These are phyloP conservation scores for Wickerhamiella australiensis DNA, from an alignment of 805 yeast species.

Conservation along the genomic window DNA sequence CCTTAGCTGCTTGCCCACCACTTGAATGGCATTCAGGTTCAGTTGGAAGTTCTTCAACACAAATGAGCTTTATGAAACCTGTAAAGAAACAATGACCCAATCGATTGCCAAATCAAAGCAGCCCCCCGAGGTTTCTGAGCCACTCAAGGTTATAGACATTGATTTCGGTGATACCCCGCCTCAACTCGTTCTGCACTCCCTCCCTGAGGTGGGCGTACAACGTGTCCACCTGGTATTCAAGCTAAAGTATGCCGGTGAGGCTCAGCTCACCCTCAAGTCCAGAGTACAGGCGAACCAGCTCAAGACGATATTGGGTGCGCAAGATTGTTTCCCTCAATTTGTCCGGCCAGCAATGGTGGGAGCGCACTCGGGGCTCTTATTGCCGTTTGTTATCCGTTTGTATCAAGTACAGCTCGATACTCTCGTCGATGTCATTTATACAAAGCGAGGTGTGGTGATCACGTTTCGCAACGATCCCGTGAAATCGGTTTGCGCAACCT, in stretches of 20 bases:
- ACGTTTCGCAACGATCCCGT: slow-evolving; percentile 26
- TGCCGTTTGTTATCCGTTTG: slow-evolving; percentile 25
- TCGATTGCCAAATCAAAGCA: slow-evolving; percentile 26
- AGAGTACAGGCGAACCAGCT: slow-evolving; percentile 68
- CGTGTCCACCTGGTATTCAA: slow-evolving; percentile 51
- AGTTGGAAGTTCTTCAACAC: slow-evolving; percentile 69
- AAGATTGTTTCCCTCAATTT: slow-evolving; percentile 17
- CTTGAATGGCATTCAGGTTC: slow-evolving; percentile 39
- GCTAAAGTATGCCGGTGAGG: slow-evolving; percentile 63
- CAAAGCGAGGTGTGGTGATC: slow-evolving; percentile 25
- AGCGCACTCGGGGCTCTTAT: slow-evolving; percentile 21
- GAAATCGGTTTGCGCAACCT: slow-evolving; percentile 21
- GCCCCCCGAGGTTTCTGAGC: slow-evolving; percentile 27
- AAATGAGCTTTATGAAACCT: slow-evolving; percentile 47
- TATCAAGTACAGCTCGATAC: slow-evolving; percentile 23
- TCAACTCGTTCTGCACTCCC: slow-evolving; percentile 55
- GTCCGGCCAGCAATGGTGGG: slow-evolving; percentile 22
- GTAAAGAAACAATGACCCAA: slow-evolving; percentile 31
- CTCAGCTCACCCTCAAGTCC: slow-evolving; percentile 55
- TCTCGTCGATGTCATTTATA: slow-evolving; percentile 26
- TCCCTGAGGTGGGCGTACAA: slow-evolving; percentile 40
- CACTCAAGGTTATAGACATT: slow-evolving; percentile 52
- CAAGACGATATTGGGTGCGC: slow-evolving; percentile 29
- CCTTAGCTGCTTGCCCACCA: not conserved
- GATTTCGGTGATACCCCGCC: slow-evolving; percentile 69